phyloP scores from a whole-genome alignment of 2,329 filamentous ascomycete genomes.

The Diplocarpon mali region DNA sequence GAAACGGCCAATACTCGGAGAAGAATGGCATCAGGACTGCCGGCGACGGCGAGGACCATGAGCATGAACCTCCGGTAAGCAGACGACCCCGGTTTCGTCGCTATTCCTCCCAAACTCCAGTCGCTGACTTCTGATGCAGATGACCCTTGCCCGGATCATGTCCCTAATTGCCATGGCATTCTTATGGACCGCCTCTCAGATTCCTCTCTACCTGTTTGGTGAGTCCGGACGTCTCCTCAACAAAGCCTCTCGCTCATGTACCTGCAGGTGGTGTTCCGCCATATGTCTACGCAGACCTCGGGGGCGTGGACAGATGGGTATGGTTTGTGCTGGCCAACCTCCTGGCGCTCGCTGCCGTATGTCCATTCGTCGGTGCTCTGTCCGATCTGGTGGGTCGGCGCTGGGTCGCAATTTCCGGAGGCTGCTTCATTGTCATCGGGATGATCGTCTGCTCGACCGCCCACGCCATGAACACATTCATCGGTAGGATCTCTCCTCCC shows the following conservation, averaged over 20 bases:
- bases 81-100: neutral
- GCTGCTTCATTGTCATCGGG: slow-evolving; percentile 42
- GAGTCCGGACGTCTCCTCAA: neutral
- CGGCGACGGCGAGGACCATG: slow-evolving; percentile 36
- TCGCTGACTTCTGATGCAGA: slow-evolving; percentile 26
- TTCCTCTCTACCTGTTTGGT: slow-evolving; percentile 42
- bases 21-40: slow-evolving; percentile 32
- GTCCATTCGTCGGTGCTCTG: slow-evolving; percentile 54
- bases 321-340: slow-evolving; percentile 36
- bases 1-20: slow-evolving; percentile 18
- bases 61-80: slow-evolving; percentile 35
- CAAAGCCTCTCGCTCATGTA: neutral
- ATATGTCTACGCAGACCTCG: slow-evolving; percentile 47
- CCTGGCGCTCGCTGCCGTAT: slow-evolving; percentile 43
- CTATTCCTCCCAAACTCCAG: neutral
- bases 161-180: slow-evolving; percentile 48
- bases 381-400: slow-evolving; percentile 53
- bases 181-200: slow-evolving; percentile 49
- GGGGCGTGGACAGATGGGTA: slow-evolving; percentile 34
- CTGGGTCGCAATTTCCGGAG: slow-evolving; percentile 45
- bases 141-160: slow-evolving; percentile 42
- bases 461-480: slow-evolving; percentile 48
- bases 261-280: slow-evolving; percentile 31
- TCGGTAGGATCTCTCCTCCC: slow-evolving; percentile 33
- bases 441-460: slow-evolving; percentile 49